Base-by-base conservation (phyloP, 768 basidiomycete genomes). In the Austroboletus eburneus region DNA sequence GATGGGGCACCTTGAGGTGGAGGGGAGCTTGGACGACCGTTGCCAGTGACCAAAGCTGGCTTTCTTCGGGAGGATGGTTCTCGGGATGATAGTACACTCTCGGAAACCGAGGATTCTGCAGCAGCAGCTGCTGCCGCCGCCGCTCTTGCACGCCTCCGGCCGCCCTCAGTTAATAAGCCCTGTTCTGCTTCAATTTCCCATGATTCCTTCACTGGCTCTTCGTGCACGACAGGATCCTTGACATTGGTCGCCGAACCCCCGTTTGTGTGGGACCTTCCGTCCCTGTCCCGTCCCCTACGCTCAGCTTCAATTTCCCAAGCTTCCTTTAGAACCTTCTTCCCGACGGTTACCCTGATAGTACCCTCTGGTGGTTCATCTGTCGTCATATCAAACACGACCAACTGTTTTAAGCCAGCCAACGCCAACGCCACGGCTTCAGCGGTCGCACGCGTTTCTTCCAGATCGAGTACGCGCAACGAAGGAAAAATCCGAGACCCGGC, bases 181-280 rank as follows among this genome's bases (percentile, higher is more conserved):
- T 81, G 81, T 57, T 89, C 86, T 1, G 83, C 85, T 49, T 87
- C 86, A 24, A 85, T 73, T 54, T 90, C 88, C 87, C 87, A 89
- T n/a, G 73, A 61, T 57, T 89, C 88, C 57, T 85, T 88, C 10
- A 71, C 57, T 0, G 74, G 63, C 35, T 70, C 73, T 42, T 58
- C 46, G 23, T 17, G 48, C 16, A 32, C n/a, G 25, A 9, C 39
- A 30, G 9, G 45, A 35, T 47, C 37, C n/a, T 16, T 5, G 12
- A 32, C n/a, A 23, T 25, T 21, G 34, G 49, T 27, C 20, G 32
- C 38, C 23, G 46, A n/a, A 16, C 33, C 41, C 10, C 43, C 47
- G 50, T 57, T 56, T 61, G 20, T 62, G 43, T 53, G 44, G 42
- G 68, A 63, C 40, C 65, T 69, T 23, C 62, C 68, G 36, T 54